Evolutionary conservation across 2,329 filamentous ascomycete genomes (phyloP), one percentile per base, ranked within the genome.

Genomic region (Fusarium pseudocircinatum): DNA sequence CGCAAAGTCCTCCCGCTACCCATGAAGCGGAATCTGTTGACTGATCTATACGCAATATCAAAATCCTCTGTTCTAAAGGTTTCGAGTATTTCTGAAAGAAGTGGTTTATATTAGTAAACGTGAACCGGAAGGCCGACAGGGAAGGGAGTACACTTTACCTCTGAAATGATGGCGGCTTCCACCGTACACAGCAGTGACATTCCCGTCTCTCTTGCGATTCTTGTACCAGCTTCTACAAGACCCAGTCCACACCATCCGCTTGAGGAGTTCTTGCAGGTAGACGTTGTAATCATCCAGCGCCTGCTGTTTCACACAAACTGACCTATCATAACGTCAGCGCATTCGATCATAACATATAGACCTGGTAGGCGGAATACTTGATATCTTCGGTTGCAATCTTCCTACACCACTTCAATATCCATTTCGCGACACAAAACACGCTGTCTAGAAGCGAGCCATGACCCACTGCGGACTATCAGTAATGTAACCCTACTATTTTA

Each of bases 201-300:
- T 34, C 14, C 60, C 60, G 1, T 65, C 52, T 32, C 32, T 34
- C 39, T 42, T 53, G 3, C 59, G n/a, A 5, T 62, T 62, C 49
- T 66, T 62, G 49, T 62, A 66, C 58, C 63, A 66, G 10, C 47
- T 54, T 28, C 40, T 11, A 2, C 63, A 66, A 15, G 58, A 47
- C 9, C 62, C 58, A 6, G 61, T 43, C 69, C 69, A 73, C 3
- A 72, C 65, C 16, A 58, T 69, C 0, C 37, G 14, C 30, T 60
- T 64, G 15, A 72, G 18, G 4, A 67, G 59, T 36, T 63, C 64
- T 56, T 69, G 56, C 6, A 42, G 20, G 24, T 64, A 73, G 2
- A 28, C 26, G 34, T 71, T 73, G 39, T 63, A 69, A 4, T 73
- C 64, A n/a, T 57, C 58, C 12, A 70, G 28, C 2, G 53, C 64